These are phyloP conservation scores for Stephanodiscus triporus DNA, from an alignment of 108 stramenopile genomes.

Conservation along the genomic window DNA sequence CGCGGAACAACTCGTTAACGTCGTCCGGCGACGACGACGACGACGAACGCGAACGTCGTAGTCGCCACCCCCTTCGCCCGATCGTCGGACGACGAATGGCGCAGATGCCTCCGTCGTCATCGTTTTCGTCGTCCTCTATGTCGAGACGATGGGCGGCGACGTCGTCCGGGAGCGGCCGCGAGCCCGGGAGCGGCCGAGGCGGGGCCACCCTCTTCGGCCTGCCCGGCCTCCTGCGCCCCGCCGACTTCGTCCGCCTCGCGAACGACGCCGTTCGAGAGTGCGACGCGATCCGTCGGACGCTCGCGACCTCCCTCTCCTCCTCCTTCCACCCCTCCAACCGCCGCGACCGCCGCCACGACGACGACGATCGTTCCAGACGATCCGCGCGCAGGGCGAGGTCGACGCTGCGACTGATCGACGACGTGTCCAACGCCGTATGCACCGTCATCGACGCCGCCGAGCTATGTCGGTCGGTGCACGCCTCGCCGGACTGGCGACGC, in stretches of 20 bases:
- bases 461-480: slow-evolving; percentile 89
- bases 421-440: slow-evolving; percentile 88
- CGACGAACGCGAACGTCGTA: too few relatives aligned
- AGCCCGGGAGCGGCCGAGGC: too few relatives aligned
- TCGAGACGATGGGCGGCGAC: too few relatives aligned
- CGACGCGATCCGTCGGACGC: slow-evolving; percentile 56
- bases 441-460: slow-evolving; percentile 97
- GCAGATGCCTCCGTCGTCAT: too few relatives aligned
- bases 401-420: slow-evolving; percentile 78
- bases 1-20: too few relatives aligned
- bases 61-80: too few relatives aligned
- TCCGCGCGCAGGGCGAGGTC: slow-evolving; percentile 46
- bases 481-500: slow-evolving; percentile 66
- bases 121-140: too few relatives aligned
- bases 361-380: slow-evolving; percentile 11
- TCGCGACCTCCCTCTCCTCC: slow-evolving; percentile 39
- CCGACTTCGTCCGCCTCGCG: slow-evolving; percentile 69
- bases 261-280: slow-evolving; percentile 62
- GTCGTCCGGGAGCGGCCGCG: too few relatives aligned
- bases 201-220: slow-evolving; percentile 72
- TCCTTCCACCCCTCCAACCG: slow-evolving; percentile 6
- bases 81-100: too few relatives aligned
- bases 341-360: slow-evolving; percentile 6
- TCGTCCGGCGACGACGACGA: too few relatives aligned
- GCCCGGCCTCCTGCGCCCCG: slow-evolving; percentile 54